Evolutionary conservation across 139 green algal species (phyloP), one percentile per base, ranked within the genome.

Genomic region (Tetraselmis striata): DNA sequence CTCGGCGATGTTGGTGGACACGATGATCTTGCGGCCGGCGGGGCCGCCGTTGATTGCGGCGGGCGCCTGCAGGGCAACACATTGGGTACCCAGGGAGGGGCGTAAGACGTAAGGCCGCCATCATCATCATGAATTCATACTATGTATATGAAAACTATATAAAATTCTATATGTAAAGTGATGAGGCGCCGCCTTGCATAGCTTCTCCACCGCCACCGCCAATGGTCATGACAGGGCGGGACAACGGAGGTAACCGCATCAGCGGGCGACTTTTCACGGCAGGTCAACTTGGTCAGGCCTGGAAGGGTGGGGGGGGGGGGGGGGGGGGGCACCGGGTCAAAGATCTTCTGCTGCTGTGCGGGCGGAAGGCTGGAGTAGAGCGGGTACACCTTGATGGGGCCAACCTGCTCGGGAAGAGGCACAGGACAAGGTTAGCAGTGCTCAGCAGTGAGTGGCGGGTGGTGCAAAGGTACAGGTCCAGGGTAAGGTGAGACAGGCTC

Each of bases 1-100:
- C 87, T 99, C 97, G 0, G 97, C 97, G 75, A 99, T 99, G 90
- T 99, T 99, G 79, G 97, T 99, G 28, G 95, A 98, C 23, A 99
- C 90, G 26, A 99, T 93, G 80, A 99, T 98, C 90, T 99, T 99
- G 82, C 97, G 93, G 23, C 96, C 96, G 2, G 92, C 81, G 1
- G 88, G 88, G 30, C 93, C 92, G 23, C 93, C 93, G 1, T 88
- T 83, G 1, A 79, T 79, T 0, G 83, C 77, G 0, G 92, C 86
- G 1, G 93, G 93, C 26, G 93, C 93, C 89, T 92, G 87, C 32
- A 81, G 24, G 30, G n/a, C 0, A 77, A 24, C 18, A 78, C 29
- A 81, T 22, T 29, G 30, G 29, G 11, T 23, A 74, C 26, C 22
- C 23, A 23, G 29, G 79, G 22, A 81, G 59, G 74, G n/a, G 26